Evolutionary conservation across 495 filamentous ascomycete genomes (phyloP), one percentile per base, ranked within the genome.

Genomic region (Aspergillus coremiiformis): DNA sequence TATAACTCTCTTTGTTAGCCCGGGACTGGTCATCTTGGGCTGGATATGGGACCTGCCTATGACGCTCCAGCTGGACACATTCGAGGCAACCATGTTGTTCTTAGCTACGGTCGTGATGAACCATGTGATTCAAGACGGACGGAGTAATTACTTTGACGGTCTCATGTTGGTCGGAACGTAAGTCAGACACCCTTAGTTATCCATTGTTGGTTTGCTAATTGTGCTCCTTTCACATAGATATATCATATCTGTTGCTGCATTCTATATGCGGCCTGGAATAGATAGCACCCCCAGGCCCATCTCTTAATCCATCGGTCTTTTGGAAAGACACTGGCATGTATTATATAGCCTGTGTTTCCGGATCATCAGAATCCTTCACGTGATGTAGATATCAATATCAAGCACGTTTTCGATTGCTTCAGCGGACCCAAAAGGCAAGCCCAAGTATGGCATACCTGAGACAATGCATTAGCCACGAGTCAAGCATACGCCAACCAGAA

Each of bases 401-500:
- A 32, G 15, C 15, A 46, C 0, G 4, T 23, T 48, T 20, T 33
- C 29, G 8, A 32, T 47, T 4, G 10, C 26, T 37, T 43, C 35
- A 51, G 51, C 81, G 87, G 24, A 87, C 84, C 59, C 81, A 87
- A 67, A 91, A 92, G 15, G 86, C 86, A 7, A 90, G 68, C 0
- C 84, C 86, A 53, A 91, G 89, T 50, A 90, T 90, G 30, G 80
- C 63, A 55, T 90, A 89, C 30, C 76, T 79, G 37, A 27, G 24
- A 4, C 24, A 27, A 27, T 27, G 6, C 26, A 33, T 23, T 39
- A 19, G 43, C 19, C 15, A 44, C 22, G n/a, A 48, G 44, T 51
- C 29, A n/a, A n/a, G n/a, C n/a, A n/a, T n/a, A n/a, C n/a, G n/a
- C 37, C 20, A 58, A 9, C 7, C 1, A 19, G 8, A 8, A 0